A percentile compares a stretch with the other conserved stretches of the same genome.
These are phyloP conservation scores for Sporothrix curviconia DNA, from an alignment of 2,329 filamentous ascomycete genomes.

Conservation along the genomic window DNA sequence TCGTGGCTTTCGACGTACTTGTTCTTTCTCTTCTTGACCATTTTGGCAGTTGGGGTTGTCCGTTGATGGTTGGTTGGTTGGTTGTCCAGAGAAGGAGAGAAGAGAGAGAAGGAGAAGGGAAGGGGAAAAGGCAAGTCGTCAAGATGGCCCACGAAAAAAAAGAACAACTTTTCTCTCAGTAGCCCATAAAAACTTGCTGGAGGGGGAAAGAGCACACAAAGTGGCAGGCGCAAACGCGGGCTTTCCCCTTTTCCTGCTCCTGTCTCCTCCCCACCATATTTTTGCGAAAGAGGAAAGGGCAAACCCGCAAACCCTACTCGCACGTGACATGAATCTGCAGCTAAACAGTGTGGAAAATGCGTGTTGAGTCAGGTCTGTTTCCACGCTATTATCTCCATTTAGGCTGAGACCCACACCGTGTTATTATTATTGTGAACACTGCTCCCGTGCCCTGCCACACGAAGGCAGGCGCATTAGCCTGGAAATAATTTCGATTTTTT, in stretches of 20 bases:
- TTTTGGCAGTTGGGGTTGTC: slow-evolving; percentile 20
- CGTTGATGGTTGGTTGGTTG: slow-evolving; percentile 10
- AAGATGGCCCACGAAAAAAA: slow-evolving; percentile 5
- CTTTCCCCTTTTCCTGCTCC: slow-evolving; percentile 1
- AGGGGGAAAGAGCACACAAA: not conserved
- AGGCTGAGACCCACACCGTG: too few species aligned
- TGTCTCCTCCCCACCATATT: not conserved
- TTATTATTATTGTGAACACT: too few species aligned
- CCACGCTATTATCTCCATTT: too few species aligned
- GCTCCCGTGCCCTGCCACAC: too few species aligned
- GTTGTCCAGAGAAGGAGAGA: slow-evolving; percentile 7
- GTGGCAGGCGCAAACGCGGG: not conserved
- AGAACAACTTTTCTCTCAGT: not conserved
- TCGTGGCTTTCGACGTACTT: slow-evolving; percentile 42
- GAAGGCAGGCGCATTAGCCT: too few species aligned
- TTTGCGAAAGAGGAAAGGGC: slow-evolving; percentile 7
- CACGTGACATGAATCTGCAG: slow-evolving; percentile 14
- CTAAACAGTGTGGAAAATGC: not conserved
- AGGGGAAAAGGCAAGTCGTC: not conserved
- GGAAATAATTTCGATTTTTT: not conserved
- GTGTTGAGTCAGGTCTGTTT: too few species aligned
- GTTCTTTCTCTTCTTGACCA: slow-evolving; percentile 32
- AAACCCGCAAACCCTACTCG: slow-evolving; percentile 14
- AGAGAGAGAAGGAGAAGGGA: not conserved
- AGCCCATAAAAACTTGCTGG: not conserved